A percentile compares a stretch with the other conserved stretches of the same genome.
phyloP scores from a whole-genome alignment of 441 rosid species.

The Pelargonium cotyledonis region DNA sequence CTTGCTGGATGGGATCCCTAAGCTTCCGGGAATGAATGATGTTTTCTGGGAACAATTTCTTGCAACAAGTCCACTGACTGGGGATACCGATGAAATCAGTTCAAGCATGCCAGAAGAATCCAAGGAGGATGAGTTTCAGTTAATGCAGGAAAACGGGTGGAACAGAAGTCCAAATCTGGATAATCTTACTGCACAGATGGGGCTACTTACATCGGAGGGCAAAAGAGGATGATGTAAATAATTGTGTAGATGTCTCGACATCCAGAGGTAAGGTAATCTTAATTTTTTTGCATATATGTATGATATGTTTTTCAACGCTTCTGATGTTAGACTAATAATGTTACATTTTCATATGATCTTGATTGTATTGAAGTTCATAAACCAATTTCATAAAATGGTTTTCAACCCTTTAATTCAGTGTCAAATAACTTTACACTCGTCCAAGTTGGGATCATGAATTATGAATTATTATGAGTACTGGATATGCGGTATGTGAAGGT shows the following conservation, averaged over 20 bases:
- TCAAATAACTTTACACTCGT: too few relatives aligned
- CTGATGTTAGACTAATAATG: too few relatives aligned
- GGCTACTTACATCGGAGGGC: slow-evolving; percentile 41
- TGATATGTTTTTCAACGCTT: too few relatives aligned
- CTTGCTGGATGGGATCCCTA: slow-evolving; percentile 32
- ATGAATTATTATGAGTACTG: too few relatives aligned
- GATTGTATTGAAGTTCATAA: too few relatives aligned
- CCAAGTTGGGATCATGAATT: too few relatives aligned
- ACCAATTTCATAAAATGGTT: too few relatives aligned
- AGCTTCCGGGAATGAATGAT: slow-evolving; percentile 44
- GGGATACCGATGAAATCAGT: slow-evolving; percentile 40
- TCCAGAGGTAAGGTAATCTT: slow-evolving; percentile 24
- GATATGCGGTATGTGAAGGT: too few relatives aligned
- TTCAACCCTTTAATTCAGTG: too few relatives aligned
- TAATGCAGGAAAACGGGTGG: slow-evolving; percentile 28
- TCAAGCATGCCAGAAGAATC: slow-evolving; percentile 32
- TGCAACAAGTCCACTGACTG: slow-evolving; percentile 28
- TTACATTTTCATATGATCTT: too few relatives aligned
- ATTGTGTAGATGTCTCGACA: slow-evolving; percentile 14
- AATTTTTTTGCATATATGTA: too few relatives aligned
- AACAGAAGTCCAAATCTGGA: slow-evolving; percentile 36
- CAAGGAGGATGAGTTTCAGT: slow-evolving; percentile 28
- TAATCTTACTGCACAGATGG: slow-evolving; percentile 47
- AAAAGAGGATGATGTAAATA: slow-evolving; percentile 27
- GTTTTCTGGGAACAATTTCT: slow-evolving; percentile 62